Base-by-base conservation (phyloP, 2,329 filamentous ascomycete species). In the Truncatella angustata region DNA sequence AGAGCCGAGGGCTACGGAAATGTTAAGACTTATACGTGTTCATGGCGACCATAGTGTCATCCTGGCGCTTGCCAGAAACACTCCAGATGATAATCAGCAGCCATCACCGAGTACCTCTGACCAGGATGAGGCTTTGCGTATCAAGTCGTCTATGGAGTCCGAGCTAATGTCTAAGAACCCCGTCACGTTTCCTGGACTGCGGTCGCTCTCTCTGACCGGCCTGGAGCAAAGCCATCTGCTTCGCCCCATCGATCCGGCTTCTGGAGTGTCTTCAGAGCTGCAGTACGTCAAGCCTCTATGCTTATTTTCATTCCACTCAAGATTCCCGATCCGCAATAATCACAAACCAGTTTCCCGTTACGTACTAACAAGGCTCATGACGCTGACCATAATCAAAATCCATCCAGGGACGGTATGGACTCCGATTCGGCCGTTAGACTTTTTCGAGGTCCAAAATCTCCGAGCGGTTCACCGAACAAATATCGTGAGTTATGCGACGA, bases 151-250 rank as follows among this genome's bases (percentile, higher is more conserved):
- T 10, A 21, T 50, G 23, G 49, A 44, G 24, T 1, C 20, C 5
- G 49, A 51, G 23, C 20, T 51, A 32, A 39, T 46, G 30, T 16
- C 23, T 10, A 37, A 30, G 4, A 37, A 51, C 18, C 42, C 49
- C n/a, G 35, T 46, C 7, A 6, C 40, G 20, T 51, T 37, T 20
- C 36, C 49, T 5, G 9, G 21, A 4, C 10, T 46, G 6, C 30
- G 5, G 11, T 23, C 18, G 18, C 32, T 51, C 9, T 36, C 37
- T 18, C 23, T 6, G 9, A n/a, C 42, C 7, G 42, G 24, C 12
- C 12, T 51, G 16, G 23, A 39, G 18, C 14, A 46, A 36, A 39
- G 49, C 40, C 7, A 46, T 20, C n/a, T 51, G 11, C 42, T 47
- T 10, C 40, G 23, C 5, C 32, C 49, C 11, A n/a, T 46, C 28